These are phyloP conservation scores for Larix kaempferi DNA, from an alignment of 75 land plant species.

Conservation along the genomic window DNA sequence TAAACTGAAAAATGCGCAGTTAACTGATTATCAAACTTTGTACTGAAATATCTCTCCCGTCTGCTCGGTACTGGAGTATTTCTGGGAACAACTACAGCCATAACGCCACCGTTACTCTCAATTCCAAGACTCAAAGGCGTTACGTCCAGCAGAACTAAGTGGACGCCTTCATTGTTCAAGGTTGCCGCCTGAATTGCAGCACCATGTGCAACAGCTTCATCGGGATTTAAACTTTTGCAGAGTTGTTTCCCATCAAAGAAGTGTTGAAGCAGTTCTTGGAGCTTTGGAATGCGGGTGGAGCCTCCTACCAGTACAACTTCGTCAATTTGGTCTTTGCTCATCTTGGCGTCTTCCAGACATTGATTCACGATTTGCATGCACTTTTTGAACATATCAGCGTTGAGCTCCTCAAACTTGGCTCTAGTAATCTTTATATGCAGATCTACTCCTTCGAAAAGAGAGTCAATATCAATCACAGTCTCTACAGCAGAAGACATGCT, in stretches of 20 bases:
- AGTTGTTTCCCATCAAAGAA: constrained; percentile 9
- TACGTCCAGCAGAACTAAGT: too few relatives aligned
- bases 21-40: too few relatives aligned
- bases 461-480: background rate
- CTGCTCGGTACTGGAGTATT: too few relatives aligned
- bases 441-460: constrained; percentile 2
- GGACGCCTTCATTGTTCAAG: too few relatives aligned
- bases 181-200: background rate
- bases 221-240: constrained; percentile 1
- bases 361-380: background rate
- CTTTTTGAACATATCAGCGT: background rate
- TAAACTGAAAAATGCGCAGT: too few relatives aligned
- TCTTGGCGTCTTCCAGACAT: background rate
- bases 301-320: constrained; percentile 15
- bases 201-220: constrained; percentile 1
- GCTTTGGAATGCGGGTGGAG: constrained; percentile 19
- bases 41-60: too few relatives aligned
- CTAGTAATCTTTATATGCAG: background rate
- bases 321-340: background rate
- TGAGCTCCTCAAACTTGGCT: background rate
- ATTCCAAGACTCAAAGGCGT: too few relatives aligned
- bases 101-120: too few relatives aligned
- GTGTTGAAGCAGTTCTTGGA: constrained; percentile 4
- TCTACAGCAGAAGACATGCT: background rate
- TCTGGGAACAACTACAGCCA: too few relatives aligned